phyloP scores from a whole-genome alignment of 805 yeast species.

The Candida awuae region DNA sequence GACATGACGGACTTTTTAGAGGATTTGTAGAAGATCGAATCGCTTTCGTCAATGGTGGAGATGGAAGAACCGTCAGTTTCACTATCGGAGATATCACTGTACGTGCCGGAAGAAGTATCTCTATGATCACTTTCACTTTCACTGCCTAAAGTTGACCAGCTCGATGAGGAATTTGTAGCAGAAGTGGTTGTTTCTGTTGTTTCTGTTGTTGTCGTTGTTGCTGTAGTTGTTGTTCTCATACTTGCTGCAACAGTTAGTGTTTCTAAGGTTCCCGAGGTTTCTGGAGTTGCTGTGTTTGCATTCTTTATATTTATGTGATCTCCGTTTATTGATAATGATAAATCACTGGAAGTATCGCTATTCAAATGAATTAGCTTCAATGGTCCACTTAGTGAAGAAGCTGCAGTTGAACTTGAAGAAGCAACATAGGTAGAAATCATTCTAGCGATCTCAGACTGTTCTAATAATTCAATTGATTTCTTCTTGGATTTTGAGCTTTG shows the following conservation, averaged over 20 bases:
- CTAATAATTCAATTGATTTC: background rate
- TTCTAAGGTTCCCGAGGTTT: too few relatives aligned
- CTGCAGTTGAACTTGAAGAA: background rate
- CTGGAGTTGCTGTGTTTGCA: too few relatives aligned
- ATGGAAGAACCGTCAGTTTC: background rate
- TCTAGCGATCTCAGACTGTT: slow-evolving; percentile 2
- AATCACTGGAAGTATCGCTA: too few relatives aligned
- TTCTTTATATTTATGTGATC: too few relatives aligned
- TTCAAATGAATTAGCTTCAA: background rate
- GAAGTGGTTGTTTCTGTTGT: too few relatives aligned
- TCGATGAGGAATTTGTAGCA: too few relatives aligned
- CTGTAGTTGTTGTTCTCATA: too few relatives aligned
- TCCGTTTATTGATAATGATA: too few relatives aligned
- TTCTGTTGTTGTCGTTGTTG: too few relatives aligned
- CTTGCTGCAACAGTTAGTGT: too few relatives aligned
- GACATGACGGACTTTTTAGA: background rate
- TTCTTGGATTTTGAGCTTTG: slow-evolving; percentile 1
- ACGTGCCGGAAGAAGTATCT: background rate
- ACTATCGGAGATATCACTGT: background rate
- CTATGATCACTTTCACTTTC: too few relatives aligned
- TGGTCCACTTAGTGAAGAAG: background rate
- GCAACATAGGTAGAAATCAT: slow-evolving; percentile 4
- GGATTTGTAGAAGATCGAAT: background rate
- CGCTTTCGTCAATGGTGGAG: background rate
- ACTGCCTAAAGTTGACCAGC: too few relatives aligned